Percentiles rank a stretch among this genome's conserved stretches.
These are phyloP conservation scores for Euptelea pleiosperma DNA, from an alignment of 164 flowering plant species.

Conservation along the genomic window DNA sequence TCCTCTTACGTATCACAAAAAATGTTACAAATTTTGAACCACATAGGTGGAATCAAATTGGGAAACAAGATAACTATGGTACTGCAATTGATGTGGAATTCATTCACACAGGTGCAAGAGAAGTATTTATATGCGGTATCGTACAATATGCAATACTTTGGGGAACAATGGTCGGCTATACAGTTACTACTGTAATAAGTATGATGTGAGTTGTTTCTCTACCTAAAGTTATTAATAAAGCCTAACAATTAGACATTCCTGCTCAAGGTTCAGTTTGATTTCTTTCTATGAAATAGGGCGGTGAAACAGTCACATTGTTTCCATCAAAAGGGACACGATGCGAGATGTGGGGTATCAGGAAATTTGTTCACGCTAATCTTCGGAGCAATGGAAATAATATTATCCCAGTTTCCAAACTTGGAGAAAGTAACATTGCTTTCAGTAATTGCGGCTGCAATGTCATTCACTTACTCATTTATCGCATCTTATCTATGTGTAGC, in stretches of 20 bases:
- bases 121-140: constrained; percentile 20
- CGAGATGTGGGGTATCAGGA: constrained; percentile 25
- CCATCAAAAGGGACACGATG: constrained; percentile 26
- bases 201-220: constrained; percentile 27
- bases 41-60: too few species aligned
- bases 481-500: constrained; percentile 21
- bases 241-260: background rate
- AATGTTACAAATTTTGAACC: background rate
- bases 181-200: constrained; percentile 30
- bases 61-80: too few species aligned
- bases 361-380: constrained; percentile 24
- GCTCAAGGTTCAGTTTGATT: background rate
- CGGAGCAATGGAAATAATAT: constrained; percentile 32
- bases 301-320: constrained; percentile 33
- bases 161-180: constrained; percentile 35
- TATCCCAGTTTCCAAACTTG: constrained; percentile 41
- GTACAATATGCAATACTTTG: constrained; percentile 26
- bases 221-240: background rate
- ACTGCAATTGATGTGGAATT: background rate
- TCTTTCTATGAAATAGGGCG: constrained; percentile 13
- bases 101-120: constrained; percentile 17
- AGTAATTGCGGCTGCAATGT: constrained; percentile 32
- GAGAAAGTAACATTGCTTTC: constrained; percentile 39
- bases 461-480: constrained; percentile 32
- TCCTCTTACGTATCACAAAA: background rate